Conservation (phyloP, 352 stramenopile genomes). For the Peronosclerospora sorghi region DNA sequence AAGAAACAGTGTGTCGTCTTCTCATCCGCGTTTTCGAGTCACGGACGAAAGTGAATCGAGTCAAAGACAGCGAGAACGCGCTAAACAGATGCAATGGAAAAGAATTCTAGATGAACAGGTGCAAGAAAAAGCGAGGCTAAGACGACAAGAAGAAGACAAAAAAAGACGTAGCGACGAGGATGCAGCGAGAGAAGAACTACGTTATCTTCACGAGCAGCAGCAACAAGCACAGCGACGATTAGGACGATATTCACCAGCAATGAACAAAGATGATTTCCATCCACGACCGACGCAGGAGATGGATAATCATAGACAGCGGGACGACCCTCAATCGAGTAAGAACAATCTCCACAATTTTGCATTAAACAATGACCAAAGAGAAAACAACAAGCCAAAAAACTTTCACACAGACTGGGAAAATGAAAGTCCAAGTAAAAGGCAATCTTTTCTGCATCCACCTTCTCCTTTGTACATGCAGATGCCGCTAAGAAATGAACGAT, state of each 20-base stretch:
- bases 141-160: constrained; percentile 32
- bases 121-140: constrained; percentile 50
- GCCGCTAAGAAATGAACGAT: constrained; percentile 3
- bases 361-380: constrained; percentile 4
- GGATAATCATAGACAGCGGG: constrained; percentile 3
- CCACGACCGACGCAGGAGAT: too few relatives aligned
- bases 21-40: constrained; percentile 43
- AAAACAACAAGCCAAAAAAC: constrained; percentile 5
- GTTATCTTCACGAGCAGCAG: constrained; percentile 43
- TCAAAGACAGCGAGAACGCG: constrained; percentile 46
- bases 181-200: constrained; percentile 37
- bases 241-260: constrained; percentile 11
- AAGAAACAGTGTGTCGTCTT: constrained; percentile 12
- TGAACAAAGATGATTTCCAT: neutral
- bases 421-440: constrained; percentile 1
- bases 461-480: constrained; percentile 13
- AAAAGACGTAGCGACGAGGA: constrained; percentile 25
- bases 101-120: constrained; percentile 61
- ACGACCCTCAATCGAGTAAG: constrained; percentile 7
- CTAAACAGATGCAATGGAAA: constrained; percentile 63
- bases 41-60: constrained; percentile 38
- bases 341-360: constrained; percentile 10
- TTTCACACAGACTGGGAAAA: constrained; percentile 11
- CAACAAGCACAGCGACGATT: constrained; percentile 46
- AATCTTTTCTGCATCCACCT: constrained; percentile 14